Base-by-base conservation (phyloP, 495 filamentous ascomycete species). In the Xylona heveae region DNA sequence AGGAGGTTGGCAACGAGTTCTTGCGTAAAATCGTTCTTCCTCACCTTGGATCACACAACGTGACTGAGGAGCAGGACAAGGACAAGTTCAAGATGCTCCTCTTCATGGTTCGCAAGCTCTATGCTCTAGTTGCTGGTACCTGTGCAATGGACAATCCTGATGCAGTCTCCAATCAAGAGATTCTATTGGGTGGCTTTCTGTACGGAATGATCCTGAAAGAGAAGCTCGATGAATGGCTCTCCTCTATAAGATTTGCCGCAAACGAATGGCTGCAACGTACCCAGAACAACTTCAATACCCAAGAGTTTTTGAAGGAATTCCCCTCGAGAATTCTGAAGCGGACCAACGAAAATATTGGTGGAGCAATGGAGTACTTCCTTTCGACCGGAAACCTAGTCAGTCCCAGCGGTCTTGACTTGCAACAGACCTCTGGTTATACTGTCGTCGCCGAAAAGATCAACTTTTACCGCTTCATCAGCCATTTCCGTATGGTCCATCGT, bases 361-460 rank as follows among this genome's bases (percentile, higher is more conserved):
- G 71, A 36, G 64, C 70, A 4, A 51, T 94, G 32, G 88, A 94
- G 45, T 94, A 95, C 49, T 97, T 97, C 56, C 55, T 97, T 24
- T 90, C 88, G 0, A 97, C 88, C 1, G 88, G 88, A 41, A 97
- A 97, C 46, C 60, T 97, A 19, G 65, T 76, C 41, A 91, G 79
- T 56, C 75, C 78, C 4, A 84, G 77, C 20, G 88, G 88, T 42
- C 62, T 97, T 28, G 88, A 95, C 64, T 51, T 94, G 38, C 85
- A 94, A 41, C 88, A 97, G 48, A 67, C 72, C 1, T 90, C 88
- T 18, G 88, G 88, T 36, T 97, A 88, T 54, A 90, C 78, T 0
- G 78, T 97, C 23, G 85, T 94, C 34, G 88, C 88, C 3, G 88
- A 97, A 53, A 95, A 95, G 62, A 83, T 95, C 46, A 97, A 97